These are phyloP conservation scores for Hymenoscyphus repandus DNA, from an alignment of 2,329 filamentous ascomycete genomes.

Conservation along the genomic window DNA sequence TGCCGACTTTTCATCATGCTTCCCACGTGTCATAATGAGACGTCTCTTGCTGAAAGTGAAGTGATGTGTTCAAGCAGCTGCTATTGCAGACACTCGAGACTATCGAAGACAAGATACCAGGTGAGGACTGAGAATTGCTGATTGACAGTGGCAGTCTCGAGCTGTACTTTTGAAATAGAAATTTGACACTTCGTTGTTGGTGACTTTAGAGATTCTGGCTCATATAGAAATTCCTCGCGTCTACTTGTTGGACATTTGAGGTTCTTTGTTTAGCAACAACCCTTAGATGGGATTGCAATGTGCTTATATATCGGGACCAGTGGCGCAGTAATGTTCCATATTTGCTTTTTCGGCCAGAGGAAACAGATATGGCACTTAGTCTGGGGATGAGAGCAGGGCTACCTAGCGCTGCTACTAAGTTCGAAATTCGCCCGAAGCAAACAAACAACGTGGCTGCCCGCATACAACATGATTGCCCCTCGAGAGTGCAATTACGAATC, in stretches of 20 bases:
- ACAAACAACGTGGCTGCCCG: constrained; percentile 9
- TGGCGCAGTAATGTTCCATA: constrained; percentile 11
- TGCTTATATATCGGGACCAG: constrained; percentile 15
- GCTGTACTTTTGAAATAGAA: too few relatives aligned
- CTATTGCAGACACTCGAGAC: too few relatives aligned
- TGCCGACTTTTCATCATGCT: constrained; percentile 14
- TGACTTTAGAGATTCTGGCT: too few relatives aligned
- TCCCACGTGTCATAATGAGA: constrained; percentile 13
- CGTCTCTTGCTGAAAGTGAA: neutral
- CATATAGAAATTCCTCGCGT: neutral
- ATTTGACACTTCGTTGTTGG: too few relatives aligned
- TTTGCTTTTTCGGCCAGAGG: constrained; percentile 18
- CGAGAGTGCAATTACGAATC: constrained; percentile 5
- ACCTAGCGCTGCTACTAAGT: constrained; percentile 3
- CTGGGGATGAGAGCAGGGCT: constrained; percentile 1
- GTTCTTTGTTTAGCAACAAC: neutral
- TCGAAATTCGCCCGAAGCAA: neutral
- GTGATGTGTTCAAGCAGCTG: neutral
- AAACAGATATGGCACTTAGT: too few relatives aligned
- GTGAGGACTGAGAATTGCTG: too few relatives aligned
- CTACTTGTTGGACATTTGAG: neutral
- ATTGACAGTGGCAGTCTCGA: too few relatives aligned
- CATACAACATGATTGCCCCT: constrained; percentile 11
- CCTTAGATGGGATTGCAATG: constrained; percentile 1
- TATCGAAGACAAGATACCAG: too few relatives aligned